Base-by-base conservation (phyloP, 305 asterid species). In the Fraxinus xanthoxyloides region DNA sequence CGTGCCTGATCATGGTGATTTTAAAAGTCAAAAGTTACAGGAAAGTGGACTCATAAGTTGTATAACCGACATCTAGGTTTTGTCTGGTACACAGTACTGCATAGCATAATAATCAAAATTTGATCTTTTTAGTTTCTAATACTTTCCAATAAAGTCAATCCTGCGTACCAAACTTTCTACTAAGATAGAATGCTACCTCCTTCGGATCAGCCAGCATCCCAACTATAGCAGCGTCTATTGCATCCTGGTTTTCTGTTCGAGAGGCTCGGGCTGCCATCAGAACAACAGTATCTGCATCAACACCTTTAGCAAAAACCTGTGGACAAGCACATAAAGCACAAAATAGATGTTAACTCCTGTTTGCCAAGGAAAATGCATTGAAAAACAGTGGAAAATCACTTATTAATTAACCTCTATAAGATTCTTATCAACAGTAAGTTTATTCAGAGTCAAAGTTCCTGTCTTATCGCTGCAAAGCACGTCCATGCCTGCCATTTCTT, bases 401-500 rank as follows among this genome's bases (percentile, higher is more conserved):
- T 31, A 17, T 30, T 34, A 72, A 70, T 83, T 28, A 75, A 95
- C 99, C 94, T 96, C 98, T 9, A 96, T 93, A 79, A 96, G 94
- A 87, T 91, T 90, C 90, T 93, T 94, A 86, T 96, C 99, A 83
- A 94, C 99, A 1, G 97, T 92, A 61, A 95, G 97, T 89, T 95
- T 95, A 90, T 95, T 95, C 79, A 95, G 81, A 24, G 99, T 95
- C 86, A 95, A 83, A 70, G 99, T 95, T 75, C 99, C 99, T 0
- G 98, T 94, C 84, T 95, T 95, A 82, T 95, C 99, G 48, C 99
- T 95, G 90, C 99, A 95, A 59, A 95, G 96, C 78, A 95, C 98
- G 78, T 95, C 98, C 98, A 95, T 95, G 84, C 98, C 98, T 24
- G 98, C 98, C 98, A 96, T 94, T 82, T 96, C 99, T 89, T 96